Evolutionary conservation across 768 basidiomycete species (phyloP).

Genomic region (Cyclocybe cylindracea): DNA sequence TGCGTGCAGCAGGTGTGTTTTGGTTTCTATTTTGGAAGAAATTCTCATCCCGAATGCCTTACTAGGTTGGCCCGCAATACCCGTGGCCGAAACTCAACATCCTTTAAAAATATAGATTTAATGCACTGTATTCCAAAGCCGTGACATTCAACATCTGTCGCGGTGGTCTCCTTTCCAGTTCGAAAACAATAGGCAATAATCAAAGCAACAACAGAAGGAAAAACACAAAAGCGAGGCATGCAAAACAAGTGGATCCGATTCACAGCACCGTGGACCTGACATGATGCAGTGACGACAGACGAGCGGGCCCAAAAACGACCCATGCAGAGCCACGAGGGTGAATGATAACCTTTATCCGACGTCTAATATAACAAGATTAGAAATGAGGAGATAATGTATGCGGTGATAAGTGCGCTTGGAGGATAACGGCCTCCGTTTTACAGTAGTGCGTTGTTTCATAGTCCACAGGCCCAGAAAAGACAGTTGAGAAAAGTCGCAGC

Average conservation of each 20-base stretch:
- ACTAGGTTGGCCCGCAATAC: conserved; percentile 51
- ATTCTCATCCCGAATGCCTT: not conserved
- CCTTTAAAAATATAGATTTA: conserved; percentile 23
- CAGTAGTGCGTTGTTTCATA: conserved; percentile 1
- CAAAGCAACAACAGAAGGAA: not conserved
- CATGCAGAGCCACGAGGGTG: too few relatives aligned
- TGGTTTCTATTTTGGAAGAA: not conserved
- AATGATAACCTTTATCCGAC: too few relatives aligned
- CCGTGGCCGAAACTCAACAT: conserved; percentile 52
- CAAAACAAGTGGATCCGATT: too few relatives aligned
- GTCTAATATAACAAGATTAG: not conserved
- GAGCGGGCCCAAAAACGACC: too few relatives aligned
- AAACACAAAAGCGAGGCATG: not conserved
- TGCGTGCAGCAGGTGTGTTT: conserved; percentile 73
- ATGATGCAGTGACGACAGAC: too few relatives aligned
- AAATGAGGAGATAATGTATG: not conserved
- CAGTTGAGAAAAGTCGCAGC: not conserved
- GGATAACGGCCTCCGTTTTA: not conserved
- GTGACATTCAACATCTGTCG: not conserved
- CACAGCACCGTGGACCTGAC: too few relatives aligned
- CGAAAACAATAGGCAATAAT: too few relatives aligned
- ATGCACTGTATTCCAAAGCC: not conserved
- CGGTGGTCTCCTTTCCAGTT: too few relatives aligned
- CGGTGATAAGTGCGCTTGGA: not conserved
- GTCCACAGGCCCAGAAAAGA: not conserved